Percentiles rank a stretch among this genome's conserved stretches.
Conservation (phyloP, 305 asterid genomes). For the Caryopteris hybrid region DNA sequence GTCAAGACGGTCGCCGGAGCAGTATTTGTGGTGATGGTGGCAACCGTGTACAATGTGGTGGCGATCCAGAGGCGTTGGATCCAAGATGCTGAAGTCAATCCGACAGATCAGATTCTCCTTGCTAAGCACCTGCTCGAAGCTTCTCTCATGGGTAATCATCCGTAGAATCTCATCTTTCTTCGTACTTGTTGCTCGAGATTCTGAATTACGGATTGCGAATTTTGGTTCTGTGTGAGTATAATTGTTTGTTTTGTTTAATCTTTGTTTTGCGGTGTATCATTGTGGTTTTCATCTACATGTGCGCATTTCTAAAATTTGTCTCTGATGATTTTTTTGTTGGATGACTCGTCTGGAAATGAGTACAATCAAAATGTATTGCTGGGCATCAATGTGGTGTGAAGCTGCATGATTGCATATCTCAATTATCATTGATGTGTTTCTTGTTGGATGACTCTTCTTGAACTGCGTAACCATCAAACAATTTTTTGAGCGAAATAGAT, state of each 20-base stretch:
- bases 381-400: background rate
- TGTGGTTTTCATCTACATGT: constrained; percentile 6
- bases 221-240: background rate
- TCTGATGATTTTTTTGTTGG: background rate
- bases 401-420: background rate
- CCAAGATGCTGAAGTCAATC: constrained; percentile 62
- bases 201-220: background rate
- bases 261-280: background rate
- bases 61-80: constrained; percentile 62
- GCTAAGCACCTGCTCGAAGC: constrained; percentile 80
- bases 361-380: background rate
- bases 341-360: background rate
- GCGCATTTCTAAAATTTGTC: background rate
- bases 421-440: background rate
- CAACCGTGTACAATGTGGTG: constrained; percentile 58
- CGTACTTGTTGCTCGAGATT: background rate
- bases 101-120: constrained; percentile 83
- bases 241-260: background rate
- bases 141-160: constrained; percentile 81
- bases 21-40: constrained; percentile 54
- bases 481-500: background rate
- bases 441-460: background rate
- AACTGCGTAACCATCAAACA: background rate
- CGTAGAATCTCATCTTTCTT: background rate
- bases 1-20: constrained; percentile 65